Base-by-base conservation (phyloP, 352 stramenopile genomes). In the Thraustotheca clavata region DNA sequence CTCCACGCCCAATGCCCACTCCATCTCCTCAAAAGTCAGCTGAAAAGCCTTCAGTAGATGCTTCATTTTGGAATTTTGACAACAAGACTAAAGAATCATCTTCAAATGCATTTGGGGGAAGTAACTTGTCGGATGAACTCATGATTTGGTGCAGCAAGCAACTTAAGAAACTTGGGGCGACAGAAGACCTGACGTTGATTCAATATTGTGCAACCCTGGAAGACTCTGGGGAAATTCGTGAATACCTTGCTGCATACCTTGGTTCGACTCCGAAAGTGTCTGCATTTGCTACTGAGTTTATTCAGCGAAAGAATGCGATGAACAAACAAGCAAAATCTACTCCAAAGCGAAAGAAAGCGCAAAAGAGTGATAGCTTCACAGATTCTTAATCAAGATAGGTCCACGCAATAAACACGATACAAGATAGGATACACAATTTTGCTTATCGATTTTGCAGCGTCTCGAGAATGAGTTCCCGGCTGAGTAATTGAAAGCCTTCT, bases 201-300 rank as follows among this genome's bases (percentile, higher is more conserved):
- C 80, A 96, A 66, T 99, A 98, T 67, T 98, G 92, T 69, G 96
- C 95, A 71, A 97, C 93, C 27, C 76, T 99, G 20, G 90, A 97
- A 62, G 92, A 98, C 66, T 79, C 87, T 14, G 83, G 81, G 35
- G 94, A 98, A 71, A 98, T 98, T 57, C 87, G 91, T 41, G 89
- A 98, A 71, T 98, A 98, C 67, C 75, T 99, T n/a, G 88, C 89
- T 1, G 88, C 91, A 31, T 98, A 99, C 69, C 76, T 99, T n/a
- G 96, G 96, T 38, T 96, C 86, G 14, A 97, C 90, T 41, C 83
- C 92, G 12, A 87, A 94, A 70, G 95, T 98, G n/a, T 98, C 94
- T 20, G 92, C 87, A n/a, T 98, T 98, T 72, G 95, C 95, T 33
- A 97, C 88, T 20, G 95, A 98, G 71, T 98, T 98, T 60, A 98